phyloP scores from a whole-genome alignment of 2,329 filamentous ascomycete species.

The Penicillium sp. region DNA sequence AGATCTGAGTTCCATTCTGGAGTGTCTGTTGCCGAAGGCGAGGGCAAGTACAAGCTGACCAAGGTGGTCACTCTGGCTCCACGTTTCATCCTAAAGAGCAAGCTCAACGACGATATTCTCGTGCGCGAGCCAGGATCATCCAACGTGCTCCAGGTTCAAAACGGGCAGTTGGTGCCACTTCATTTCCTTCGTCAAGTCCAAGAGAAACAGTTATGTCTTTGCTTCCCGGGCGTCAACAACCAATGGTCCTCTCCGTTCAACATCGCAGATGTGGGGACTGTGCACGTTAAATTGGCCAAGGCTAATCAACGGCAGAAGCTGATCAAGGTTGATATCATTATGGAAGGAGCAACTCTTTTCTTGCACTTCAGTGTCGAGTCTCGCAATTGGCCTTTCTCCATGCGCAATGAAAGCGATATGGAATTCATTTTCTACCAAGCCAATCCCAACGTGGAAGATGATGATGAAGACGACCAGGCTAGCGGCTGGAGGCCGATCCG shows the following conservation, averaged over 20 bases:
- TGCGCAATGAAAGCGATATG: constrained; percentile 95
- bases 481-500: constrained; percentile 90
- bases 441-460: constrained; percentile 87
- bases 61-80: constrained; percentile 93
- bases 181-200: constrained; percentile 82
- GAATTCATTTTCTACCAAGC: constrained; percentile 97
- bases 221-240: constrained; percentile 91
- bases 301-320: constrained; percentile 84
- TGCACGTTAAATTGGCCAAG: constrained; percentile 91
- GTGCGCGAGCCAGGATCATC: constrained; percentile 91
- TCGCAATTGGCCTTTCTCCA: constrained; percentile 97
- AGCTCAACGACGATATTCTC: constrained; percentile 80
- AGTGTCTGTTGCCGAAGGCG: constrained; percentile 81
- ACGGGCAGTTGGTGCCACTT: constrained; percentile 77
- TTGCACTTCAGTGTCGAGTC: constrained; percentile 84
- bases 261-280: constrained; percentile 88
- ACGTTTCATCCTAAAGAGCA: constrained; percentile 91
- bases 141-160: constrained; percentile 72
- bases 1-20: constrained; percentile 85
- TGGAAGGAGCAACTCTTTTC: constrained; percentile 93
- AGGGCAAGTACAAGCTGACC: constrained; percentile 96
- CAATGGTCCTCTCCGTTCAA: constrained; percentile 98
- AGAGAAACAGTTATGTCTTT: constrained; percentile 86
- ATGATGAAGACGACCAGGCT: constrained; percentile 74
- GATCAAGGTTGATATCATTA: constrained; percentile 80